These are phyloP conservation scores for Apiospora arundinis DNA, from an alignment of 2,329 filamentous ascomycete genomes.

Conservation along the genomic window DNA sequence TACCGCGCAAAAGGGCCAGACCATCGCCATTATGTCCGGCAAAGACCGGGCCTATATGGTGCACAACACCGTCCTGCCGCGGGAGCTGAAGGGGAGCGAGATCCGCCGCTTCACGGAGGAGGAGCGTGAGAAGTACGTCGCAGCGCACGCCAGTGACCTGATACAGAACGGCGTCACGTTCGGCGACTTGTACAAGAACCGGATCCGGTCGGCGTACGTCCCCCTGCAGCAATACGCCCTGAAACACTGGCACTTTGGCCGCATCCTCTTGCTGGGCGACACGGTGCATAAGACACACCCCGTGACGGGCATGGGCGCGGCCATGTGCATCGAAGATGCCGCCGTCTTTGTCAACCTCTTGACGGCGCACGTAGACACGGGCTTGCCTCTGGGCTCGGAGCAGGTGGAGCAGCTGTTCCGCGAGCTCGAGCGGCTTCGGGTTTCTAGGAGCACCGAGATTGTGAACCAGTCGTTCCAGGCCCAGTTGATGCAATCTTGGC, in stretches of 20 bases:
- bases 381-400: neutral
- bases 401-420: neutral
- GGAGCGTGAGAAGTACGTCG: constrained; percentile 2
- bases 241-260: constrained; percentile 45
- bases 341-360: constrained; percentile 18
- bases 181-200: constrained; percentile 34
- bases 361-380: neutral
- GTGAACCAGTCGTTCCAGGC: constrained; percentile 9
- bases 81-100: constrained; percentile 10
- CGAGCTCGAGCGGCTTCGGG: neutral
- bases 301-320: constrained; percentile 6
- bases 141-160: neutral
- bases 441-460: neutral
- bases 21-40: neutral
- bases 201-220: constrained; percentile 33
- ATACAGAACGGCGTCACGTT: constrained; percentile 29
- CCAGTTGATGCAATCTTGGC: constrained; percentile 18
- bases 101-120: constrained; percentile 20
- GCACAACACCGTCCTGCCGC: neutral
- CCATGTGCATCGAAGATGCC: constrained; percentile 14
- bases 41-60: neutral
- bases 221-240: constrained; percentile 42
- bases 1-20: neutral
- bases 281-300: constrained; percentile 47
- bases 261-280: constrained; percentile 49